Conservation (phyloP, 177 flowering plant genomes). For the Vitis hybrid region DNA sequence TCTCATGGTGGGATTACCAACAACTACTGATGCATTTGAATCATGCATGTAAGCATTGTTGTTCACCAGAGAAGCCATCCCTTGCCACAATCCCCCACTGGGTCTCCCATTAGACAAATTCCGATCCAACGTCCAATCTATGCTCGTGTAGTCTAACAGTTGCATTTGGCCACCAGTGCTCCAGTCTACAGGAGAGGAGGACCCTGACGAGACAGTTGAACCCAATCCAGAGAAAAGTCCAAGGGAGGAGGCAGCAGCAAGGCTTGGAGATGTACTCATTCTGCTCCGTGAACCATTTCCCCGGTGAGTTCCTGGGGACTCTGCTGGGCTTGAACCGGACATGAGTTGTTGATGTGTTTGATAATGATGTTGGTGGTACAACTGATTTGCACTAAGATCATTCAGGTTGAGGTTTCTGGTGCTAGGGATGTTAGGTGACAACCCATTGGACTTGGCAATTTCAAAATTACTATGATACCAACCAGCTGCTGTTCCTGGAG, state of each 20-base stretch:
- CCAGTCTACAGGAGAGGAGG: constrained; percentile 72
- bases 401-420: constrained; percentile 25
- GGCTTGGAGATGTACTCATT: constrained; percentile 34
- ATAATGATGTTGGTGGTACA: constrained; percentile 39
- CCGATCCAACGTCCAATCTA: constrained; percentile 74
- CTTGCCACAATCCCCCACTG: constrained; percentile 40
- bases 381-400: constrained; percentile 29
- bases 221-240: constrained; percentile 68
- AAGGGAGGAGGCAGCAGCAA: constrained; percentile 56
- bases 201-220: constrained; percentile 43
- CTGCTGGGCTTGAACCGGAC: too few species aligned
- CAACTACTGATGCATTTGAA: too few species aligned
- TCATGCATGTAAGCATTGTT: constrained; percentile 23
- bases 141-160: constrained; percentile 64
- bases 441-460: constrained; percentile 33
- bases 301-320: too few species aligned
- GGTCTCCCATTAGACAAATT: constrained; percentile 21
- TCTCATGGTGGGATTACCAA: too few species aligned
- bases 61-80: constrained; percentile 31
- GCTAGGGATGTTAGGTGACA: constrained; percentile 26
- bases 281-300: constrained; percentile 11
- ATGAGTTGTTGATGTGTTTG: constrained; percentile 25
- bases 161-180: constrained; percentile 47
- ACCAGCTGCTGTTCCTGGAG: constrained; percentile 39
- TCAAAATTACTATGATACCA: constrained; percentile 50